A percentile compares a stretch with the other conserved stretches of the same genome.
Evolutionary conservation across 164 flowering plant genomes (phyloP).

Genomic region (Berberis vulgaris): DNA sequence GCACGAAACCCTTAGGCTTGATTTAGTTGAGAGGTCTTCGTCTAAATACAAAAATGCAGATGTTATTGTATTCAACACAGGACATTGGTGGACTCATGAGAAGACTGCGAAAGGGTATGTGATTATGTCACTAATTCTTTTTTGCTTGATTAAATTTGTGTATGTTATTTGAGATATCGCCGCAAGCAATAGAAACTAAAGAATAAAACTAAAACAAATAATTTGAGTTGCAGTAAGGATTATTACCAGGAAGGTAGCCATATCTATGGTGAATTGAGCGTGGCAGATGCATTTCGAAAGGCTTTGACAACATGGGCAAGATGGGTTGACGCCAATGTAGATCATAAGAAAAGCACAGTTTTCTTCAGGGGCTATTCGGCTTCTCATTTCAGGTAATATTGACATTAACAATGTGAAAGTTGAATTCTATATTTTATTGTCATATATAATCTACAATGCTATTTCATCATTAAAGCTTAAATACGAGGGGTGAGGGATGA

Average conservation of each 20-base stretch:
- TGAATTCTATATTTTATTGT: too few relatives aligned
- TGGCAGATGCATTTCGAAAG: slow-evolving; percentile 30
- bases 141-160: not conserved
- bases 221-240: slow-evolving; percentile 26
- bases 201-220: not conserved
- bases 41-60: slow-evolving; percentile 43
- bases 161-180: not conserved
- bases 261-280: slow-evolving; percentile 39
- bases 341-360: slow-evolving; percentile 30
- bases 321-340: slow-evolving; percentile 47
- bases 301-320: slow-evolving; percentile 26
- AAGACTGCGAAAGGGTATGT: slow-evolving; percentile 15
- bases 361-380: slow-evolving; percentile 54
- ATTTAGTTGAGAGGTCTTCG: slow-evolving; percentile 41
- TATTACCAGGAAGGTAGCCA: slow-evolving; percentile 58
- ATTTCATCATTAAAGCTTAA: too few relatives aligned
- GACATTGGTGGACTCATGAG: slow-evolving; percentile 12
- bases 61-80: slow-evolving; percentile 25
- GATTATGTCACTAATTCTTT: not conserved
- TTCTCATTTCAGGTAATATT: slow-evolving; percentile 43
- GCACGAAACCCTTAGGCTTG: slow-evolving; percentile 40
- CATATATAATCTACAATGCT: too few relatives aligned
- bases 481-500: too few relatives aligned
- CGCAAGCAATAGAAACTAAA: too few relatives aligned
- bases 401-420: too few relatives aligned